Evolutionary conservation across 371 early-diverging fungal genomes (phyloP), one percentile per base, ranked within the genome.

Genomic region (Mucor plumbeus): DNA sequence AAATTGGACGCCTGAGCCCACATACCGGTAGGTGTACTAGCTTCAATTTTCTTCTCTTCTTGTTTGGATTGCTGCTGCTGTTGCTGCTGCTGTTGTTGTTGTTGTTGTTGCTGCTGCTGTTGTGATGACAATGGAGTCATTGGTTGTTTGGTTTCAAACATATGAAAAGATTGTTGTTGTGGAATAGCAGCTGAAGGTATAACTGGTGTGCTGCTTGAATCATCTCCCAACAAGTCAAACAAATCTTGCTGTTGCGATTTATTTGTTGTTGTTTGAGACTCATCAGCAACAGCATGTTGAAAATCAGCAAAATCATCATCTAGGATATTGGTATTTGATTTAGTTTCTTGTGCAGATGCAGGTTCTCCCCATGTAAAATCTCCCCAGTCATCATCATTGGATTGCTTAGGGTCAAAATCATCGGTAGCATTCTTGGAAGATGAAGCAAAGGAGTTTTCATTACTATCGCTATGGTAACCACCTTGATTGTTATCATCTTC

Each of bases 221-320:
- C 78, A 43, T 80, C 78, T 14, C 75, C 81, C 35, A 83, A 63
- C 9, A 83, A 64, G 65, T 83, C 81, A 65, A 83, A 81, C 39
- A 83, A 35, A 58, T 83, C 78, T 31, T 77, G 61, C 38, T 54
- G 63, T 26, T 61, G 63, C 59, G 34, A 58, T 36, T 38, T 50
- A 26, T 64, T 47, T 21, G 31, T n/a, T 19, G 74, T 44, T 11
- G 62, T 35, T 43, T 33, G 64, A 48, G 43, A 47, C 0, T 73
- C 19, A 14, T 64, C 62, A 17, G 70, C 74, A 39, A 83, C 80
- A 0, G 89, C 88, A 44, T 81, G 80, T 59, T 87, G 88, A 60
- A 89, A 89, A 57, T 89, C 89, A 61, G 81, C 85, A 73, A 89
- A 89, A 40, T 88, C 89, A 63, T 87, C 70, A 47, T 69, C 69